Percentiles rank a stretch among this genome's conserved stretches.
phyloP scores from a whole-genome alignment of 768 basidiomycete genomes.

The Suillus americanus region DNA sequence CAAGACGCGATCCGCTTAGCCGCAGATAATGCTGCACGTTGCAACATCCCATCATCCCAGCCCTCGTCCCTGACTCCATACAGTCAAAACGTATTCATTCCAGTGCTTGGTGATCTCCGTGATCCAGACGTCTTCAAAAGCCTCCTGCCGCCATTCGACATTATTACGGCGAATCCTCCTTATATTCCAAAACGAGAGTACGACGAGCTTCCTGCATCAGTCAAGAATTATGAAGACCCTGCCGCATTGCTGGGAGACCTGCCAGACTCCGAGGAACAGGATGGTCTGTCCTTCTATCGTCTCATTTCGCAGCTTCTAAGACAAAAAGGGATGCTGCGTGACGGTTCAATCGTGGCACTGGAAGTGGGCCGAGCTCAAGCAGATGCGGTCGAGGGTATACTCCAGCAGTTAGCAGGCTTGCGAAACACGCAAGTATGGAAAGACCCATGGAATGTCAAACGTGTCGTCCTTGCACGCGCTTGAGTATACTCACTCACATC shows the following conservation, averaged over 20 bases:
- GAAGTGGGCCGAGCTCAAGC: slow-evolving; percentile 83
- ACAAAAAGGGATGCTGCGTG: slow-evolving; percentile 48
- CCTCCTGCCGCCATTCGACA: slow-evolving; percentile 58
- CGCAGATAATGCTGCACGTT: slow-evolving; percentile 40
- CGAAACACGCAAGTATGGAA: slow-evolving; percentile 63
- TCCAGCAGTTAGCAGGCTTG: slow-evolving; percentile 48
- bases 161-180: slow-evolving; percentile 84
- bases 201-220: slow-evolving; percentile 60
- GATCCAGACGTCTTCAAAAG: slow-evolving; percentile 19
- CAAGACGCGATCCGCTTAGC: slow-evolving; percentile 54
- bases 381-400: slow-evolving; percentile 54
- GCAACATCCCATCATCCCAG: slow-evolving; percentile 16
- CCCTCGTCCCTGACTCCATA: slow-evolving; percentile 1
- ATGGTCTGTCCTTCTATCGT: slow-evolving; percentile 72
- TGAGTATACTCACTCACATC: slow-evolving; percentile 21
- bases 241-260: slow-evolving; percentile 79
- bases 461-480: slow-evolving; percentile 63
- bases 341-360: slow-evolving; percentile 61
- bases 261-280: slow-evolving; percentile 30
- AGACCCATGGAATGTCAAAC: slow-evolving; percentile 77
- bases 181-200: slow-evolving; percentile 78
- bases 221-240: slow-evolving; percentile 78
- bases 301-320: slow-evolving; percentile 65
- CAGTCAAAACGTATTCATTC: slow-evolving; percentile 31
- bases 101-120: slow-evolving; percentile 47